phyloP scores from a whole-genome alignment of 2,329 filamentous ascomycete genomes.

The Diaporthe humulicola region DNA sequence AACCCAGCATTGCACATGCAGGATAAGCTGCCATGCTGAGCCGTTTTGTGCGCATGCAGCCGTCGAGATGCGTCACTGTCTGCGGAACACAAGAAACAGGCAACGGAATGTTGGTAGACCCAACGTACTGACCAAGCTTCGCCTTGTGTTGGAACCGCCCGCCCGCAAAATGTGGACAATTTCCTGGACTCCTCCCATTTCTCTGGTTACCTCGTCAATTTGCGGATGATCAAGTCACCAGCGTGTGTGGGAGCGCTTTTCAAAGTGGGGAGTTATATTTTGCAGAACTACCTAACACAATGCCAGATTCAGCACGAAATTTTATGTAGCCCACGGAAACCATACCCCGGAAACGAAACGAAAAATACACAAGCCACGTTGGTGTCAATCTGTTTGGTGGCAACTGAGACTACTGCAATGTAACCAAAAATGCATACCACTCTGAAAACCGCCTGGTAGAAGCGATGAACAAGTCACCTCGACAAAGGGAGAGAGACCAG shows the following conservation, averaged over 20 bases:
- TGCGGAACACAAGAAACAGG: neutral
- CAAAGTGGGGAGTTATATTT: constrained; percentile 10
- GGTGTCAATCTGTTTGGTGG: constrained; percentile 38
- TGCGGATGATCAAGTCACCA: neutral
- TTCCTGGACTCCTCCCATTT: neutral
- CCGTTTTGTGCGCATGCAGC: neutral
- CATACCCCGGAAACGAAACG: neutral
- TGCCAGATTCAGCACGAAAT: constrained; percentile 9
- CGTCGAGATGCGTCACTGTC: neutral
- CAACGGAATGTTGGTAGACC: neutral
- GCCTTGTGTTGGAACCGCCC: too few relatives aligned
- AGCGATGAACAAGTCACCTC: neutral
- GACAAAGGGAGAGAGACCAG: neutral
- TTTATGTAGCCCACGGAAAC: neutral
- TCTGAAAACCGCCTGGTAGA: neutral
- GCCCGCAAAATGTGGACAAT: too few relatives aligned
- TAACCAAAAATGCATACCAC: constrained; percentile 9
- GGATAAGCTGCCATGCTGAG: neutral
- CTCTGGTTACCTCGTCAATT: neutral
- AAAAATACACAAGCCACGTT: constrained; percentile 27
- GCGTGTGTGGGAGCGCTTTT: neutral
- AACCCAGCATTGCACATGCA: neutral
- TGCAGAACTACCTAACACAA: neutral
- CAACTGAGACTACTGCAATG: neutral
- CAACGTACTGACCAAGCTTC: neutral